A percentile compares a stretch with the other conserved stretches of the same genome.
Evolutionary conservation across 345 rosid species (phyloP).

Genomic region (Hevea brasiliensis): DNA sequence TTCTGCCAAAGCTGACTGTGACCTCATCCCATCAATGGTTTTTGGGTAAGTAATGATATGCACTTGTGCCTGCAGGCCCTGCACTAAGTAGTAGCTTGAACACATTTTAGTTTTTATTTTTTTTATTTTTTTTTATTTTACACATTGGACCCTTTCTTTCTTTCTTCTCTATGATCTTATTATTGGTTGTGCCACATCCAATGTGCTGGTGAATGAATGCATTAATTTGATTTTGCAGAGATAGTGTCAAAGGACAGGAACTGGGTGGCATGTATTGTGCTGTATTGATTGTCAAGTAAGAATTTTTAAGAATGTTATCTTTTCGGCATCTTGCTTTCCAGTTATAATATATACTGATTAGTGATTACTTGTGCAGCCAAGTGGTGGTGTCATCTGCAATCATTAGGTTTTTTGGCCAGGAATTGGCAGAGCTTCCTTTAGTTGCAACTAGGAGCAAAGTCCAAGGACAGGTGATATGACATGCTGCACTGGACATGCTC

Average conservation of each 20-base stretch:
- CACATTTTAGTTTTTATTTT: no score
- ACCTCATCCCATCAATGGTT: slow-evolving; percentile 85
- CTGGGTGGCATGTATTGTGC: slow-evolving; percentile 87
- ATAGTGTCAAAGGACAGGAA: slow-evolving; percentile 61
- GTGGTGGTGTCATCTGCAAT: slow-evolving; percentile 78
- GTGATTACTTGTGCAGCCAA: slow-evolving; percentile 48
- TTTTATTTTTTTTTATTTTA: neutral
- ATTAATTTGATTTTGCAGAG: slow-evolving; percentile 40
- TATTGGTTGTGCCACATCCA: neutral
- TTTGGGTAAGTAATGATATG: slow-evolving; percentile 57
- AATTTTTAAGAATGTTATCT: neutral
- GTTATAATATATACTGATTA: neutral
- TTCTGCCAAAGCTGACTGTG: slow-evolving; percentile 41
- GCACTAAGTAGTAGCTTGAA: neutral
- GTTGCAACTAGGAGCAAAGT: slow-evolving; percentile 71
- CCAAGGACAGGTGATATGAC: slow-evolving; percentile 65
- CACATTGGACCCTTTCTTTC: neutral
- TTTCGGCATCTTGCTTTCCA: neutral
- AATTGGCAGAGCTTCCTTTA: slow-evolving; percentile 88
- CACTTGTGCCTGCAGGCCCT: neutral
- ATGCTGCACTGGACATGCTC: neutral
- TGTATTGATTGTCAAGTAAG: slow-evolving; percentile 79
- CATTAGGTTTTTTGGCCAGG: slow-evolving; percentile 74
- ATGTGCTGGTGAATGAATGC: slow-evolving; percentile 4
- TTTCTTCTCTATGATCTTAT: neutral